Conservation (phyloP, 2,329 filamentous ascomycete species). For the Sordariomycetes sp. region DNA sequence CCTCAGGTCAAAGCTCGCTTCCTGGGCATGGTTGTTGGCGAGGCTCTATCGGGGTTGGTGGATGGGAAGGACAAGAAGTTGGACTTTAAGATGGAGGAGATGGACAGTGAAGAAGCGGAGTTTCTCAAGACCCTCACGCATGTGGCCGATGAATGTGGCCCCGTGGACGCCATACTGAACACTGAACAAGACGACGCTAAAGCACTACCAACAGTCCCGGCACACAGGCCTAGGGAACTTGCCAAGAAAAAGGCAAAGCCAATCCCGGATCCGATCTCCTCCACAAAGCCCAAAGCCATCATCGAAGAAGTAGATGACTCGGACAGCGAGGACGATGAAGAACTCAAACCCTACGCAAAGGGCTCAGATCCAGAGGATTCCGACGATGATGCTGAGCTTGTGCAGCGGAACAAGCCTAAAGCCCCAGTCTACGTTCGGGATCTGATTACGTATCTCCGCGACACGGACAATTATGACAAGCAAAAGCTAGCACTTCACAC, state of each 20-base stretch:
- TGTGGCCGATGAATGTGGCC: slow-evolving; percentile 54
- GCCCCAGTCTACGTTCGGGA: slow-evolving; percentile 88
- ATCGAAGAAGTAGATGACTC: slow-evolving; percentile 56
- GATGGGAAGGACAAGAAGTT: slow-evolving; percentile 64
- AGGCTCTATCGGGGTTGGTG: slow-evolving; percentile 54
- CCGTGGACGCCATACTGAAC: slow-evolving; percentile 28
- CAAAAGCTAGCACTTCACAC: slow-evolving; percentile 72
- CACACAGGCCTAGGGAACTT: too few relatives aligned
- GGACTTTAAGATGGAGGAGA: slow-evolving; percentile 77
- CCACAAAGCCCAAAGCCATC: slow-evolving; percentile 32
- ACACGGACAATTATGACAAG: slow-evolving; percentile 75
- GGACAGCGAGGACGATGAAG: slow-evolving; percentile 50
- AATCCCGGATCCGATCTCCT: slow-evolving; percentile 18
- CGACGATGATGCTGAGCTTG: slow-evolving; percentile 82
- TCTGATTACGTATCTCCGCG: slow-evolving; percentile 67
- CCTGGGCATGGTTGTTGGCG: slow-evolving; percentile 81
- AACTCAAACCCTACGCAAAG: slow-evolving; percentile 71
- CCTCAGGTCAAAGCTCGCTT: slow-evolving; percentile 69
- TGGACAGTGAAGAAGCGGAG: slow-evolving; percentile 59
- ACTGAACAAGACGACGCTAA: too few relatives aligned
- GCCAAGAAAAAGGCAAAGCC: slow-evolving; percentile 13
- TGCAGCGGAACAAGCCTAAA: slow-evolving; percentile 73
- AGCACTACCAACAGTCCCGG: slow-evolving; percentile 1
- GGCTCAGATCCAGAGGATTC: slow-evolving; percentile 86
- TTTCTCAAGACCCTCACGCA: slow-evolving; percentile 64